These are phyloP conservation scores for Pestalotiopsis sp. DNA, from an alignment of 2,329 filamentous ascomycete genomes.

Conservation along the genomic window DNA sequence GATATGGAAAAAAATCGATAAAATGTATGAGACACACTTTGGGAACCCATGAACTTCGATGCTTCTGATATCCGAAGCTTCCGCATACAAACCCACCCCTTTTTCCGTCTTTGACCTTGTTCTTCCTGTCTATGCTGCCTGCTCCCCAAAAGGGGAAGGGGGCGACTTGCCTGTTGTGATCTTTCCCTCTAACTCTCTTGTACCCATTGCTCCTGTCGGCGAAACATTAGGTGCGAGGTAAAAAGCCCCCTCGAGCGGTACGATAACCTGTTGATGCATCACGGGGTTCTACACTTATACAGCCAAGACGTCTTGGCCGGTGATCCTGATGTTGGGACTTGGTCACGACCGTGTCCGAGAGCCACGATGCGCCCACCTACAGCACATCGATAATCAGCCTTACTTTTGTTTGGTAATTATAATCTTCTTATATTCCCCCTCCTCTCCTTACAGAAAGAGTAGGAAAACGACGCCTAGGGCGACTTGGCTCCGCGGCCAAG, in stretches of 20 bases:
- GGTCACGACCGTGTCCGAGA: neutral
- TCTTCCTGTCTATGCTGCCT: neutral
- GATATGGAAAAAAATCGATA: neutral
- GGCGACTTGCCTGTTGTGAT: neutral
- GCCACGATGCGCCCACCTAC: neutral
- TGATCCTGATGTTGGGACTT: neutral
- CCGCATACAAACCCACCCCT: neutral
- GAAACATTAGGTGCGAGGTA: neutral
- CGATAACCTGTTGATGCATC: neutral
- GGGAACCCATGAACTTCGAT: neutral
- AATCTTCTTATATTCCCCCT: neutral
- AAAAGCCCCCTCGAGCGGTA: neutral
- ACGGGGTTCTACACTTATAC: neutral
- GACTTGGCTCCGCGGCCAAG: neutral
- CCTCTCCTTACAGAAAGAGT: neutral
- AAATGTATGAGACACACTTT: neutral
- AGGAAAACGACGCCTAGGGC: neutral
- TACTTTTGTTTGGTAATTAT: neutral
- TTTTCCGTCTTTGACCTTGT: neutral
- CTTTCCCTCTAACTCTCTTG: neutral
- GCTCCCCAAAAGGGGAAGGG: neutral
- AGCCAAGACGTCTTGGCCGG: slow-evolving; percentile 4
- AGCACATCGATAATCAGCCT: neutral
- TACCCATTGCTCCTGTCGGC: neutral
- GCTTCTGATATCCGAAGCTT: neutral